Conservation (phyloP, 2,329 filamentous ascomycete species). For the Pseudogymnoascus sp. region DNA sequence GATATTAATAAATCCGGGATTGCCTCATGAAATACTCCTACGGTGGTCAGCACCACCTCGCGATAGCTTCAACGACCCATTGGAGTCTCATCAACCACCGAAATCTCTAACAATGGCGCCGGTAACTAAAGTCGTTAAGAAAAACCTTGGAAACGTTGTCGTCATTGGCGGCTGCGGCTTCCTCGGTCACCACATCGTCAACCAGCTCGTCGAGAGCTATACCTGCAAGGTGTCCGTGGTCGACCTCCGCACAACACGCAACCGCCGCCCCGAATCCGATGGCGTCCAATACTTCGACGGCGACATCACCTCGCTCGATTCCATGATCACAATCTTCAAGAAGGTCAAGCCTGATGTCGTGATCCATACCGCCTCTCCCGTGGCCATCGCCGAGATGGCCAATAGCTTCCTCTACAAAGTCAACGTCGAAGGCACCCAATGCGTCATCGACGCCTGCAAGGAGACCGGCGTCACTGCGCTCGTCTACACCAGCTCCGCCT, state of each 20-base stretch:
- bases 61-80: conserved; percentile 6
- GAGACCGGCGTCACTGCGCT: conserved; percentile 68
- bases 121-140: conserved; percentile 12
- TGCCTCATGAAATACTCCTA: neutral
- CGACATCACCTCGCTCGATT: conserved; percentile 64
- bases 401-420: conserved; percentile 65
- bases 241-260: conserved; percentile 64
- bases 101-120: neutral
- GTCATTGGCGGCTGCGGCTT: conserved; percentile 82
- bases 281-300: conserved; percentile 64
- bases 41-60: neutral
- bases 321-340: conserved; percentile 56
- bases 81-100: conserved; percentile 4
- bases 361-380: conserved; percentile 80
- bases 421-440: conserved; percentile 79
- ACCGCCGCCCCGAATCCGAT: conserved; percentile 50
- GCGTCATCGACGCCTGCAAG: conserved; percentile 67
- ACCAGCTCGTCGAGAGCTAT: conserved; percentile 58
- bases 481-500: conserved; percentile 86
- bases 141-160: conserved; percentile 58
- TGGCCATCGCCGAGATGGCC: conserved; percentile 45
- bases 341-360: conserved; percentile 71
- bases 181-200: conserved; percentile 74
- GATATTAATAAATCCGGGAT: conserved; percentile 6
- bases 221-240: conserved; percentile 57